Evolutionary conservation across 2,329 filamentous ascomycete species (phyloP), one percentile per base, ranked within the genome.

Genomic region (Nemania sp.): DNA sequence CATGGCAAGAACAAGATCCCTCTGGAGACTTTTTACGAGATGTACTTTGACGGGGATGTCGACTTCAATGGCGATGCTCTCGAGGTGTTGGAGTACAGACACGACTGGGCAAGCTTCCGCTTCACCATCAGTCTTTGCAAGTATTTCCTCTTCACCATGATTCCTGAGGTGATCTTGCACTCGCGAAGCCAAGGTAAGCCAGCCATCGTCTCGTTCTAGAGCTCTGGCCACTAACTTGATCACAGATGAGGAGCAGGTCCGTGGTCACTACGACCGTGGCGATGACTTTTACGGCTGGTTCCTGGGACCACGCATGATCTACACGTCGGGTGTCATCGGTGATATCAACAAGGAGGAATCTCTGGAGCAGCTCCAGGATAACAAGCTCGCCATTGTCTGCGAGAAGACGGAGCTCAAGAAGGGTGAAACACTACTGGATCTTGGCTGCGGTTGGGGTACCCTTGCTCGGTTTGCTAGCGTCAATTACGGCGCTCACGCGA

Each of bases 231-330:
- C 61, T 65, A 54, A 63, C 56, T 7, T 31, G 11, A 14, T 8
- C 12, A 20, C 30, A 91, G 93, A 97, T 66, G 92, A 97, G 82
- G 93, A 97, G 75, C 94, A 97, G 77, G 92, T 97, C 52, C 91
- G 92, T 70, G 91, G 92, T 73, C 91, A 97, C 79, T 99, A 99
- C 75, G 94, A 97, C 81, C 88, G 91, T 62, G 94, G 94, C 70
- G 91, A 99, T 72, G 94, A 97, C 76, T 96, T 97, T 78, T 99
- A 99, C 80, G 88, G 85, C 72, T 99, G 92, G 91, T 97, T 97
- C 82, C 84, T 97, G 60, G 94, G 94, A 58, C 93, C 93, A 55
- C 92, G 93, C 70, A 99, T 97, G 94, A 91, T 97, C 75, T 97
- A 97, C 80, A 99, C 94, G 46, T 95, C 90, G 45, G 94, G 94